A percentile compares a stretch with the other conserved stretches of the same genome.
Evolutionary conservation across 257 asterid species (phyloP).

Genomic region (Solanum pinnatisectum): DNA sequence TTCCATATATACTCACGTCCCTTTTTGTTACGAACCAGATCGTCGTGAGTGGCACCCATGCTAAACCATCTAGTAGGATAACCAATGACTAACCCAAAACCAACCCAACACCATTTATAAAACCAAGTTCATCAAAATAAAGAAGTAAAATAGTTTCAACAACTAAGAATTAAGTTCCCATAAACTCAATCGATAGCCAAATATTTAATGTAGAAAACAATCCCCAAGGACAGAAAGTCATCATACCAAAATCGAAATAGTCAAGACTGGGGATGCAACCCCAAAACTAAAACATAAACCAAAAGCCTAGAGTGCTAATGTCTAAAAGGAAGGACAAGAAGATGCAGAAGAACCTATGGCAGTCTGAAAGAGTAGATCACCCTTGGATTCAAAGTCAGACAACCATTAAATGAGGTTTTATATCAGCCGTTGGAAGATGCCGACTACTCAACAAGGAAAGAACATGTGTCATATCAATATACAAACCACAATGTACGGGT

Average conservation of each 20-base stretch:
- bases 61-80: neutral
- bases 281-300: neutral
- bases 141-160: neutral
- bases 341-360: neutral
- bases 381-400: neutral
- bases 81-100: neutral
- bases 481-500: no score
- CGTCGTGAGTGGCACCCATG: neutral
- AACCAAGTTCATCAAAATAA: neutral
- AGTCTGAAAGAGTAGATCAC: neutral
- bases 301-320: neutral
- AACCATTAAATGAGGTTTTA: neutral
- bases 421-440: neutral
- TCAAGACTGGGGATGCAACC: neutral
- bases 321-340: neutral
- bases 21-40: neutral
- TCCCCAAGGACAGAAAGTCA: neutral
- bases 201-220: neutral
- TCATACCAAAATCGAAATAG: neutral
- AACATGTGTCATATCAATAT: neutral
- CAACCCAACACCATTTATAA: neutral
- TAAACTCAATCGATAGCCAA: neutral
- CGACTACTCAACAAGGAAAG: neutral
- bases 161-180: no score
- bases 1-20: neutral